A percentile compares a stretch with the other conserved stretches of the same genome.
Evolutionary conservation across 805 yeast species (phyloP).

Genomic region (Suhomyces canberraensis): DNA sequence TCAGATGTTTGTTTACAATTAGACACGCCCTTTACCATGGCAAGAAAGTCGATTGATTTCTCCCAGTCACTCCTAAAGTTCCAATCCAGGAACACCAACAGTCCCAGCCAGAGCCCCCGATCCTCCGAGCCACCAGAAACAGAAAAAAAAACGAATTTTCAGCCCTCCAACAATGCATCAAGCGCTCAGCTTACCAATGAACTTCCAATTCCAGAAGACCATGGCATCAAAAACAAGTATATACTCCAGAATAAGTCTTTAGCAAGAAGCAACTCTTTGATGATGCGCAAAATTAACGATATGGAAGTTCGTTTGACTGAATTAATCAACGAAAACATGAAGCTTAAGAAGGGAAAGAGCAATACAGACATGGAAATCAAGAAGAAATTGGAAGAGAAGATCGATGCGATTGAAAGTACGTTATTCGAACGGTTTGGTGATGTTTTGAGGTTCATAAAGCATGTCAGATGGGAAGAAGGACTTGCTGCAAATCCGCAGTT

Average conservation of each 20-base stretch:
- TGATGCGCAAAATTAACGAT: slow-evolving; percentile 49
- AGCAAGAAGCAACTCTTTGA: slow-evolving; percentile 54
- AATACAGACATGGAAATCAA: slow-evolving; percentile 17
- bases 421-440: slow-evolving; percentile 44
- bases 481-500: slow-evolving; percentile 20
- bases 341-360: slow-evolving; percentile 35
- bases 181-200: too few species aligned
- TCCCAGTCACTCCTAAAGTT: slow-evolving; percentile 12
- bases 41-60: slow-evolving; percentile 15
- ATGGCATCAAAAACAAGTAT: slow-evolving; percentile 28
- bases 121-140: background rate
- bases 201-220: too few species aligned
- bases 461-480: slow-evolving; percentile 41
- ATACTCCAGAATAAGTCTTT: slow-evolving; percentile 53
- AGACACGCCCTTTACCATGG: too few species aligned
- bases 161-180: too few species aligned
- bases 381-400: slow-evolving; percentile 33
- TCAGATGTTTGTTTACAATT: too few species aligned
- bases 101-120: too few species aligned
- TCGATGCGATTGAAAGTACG: slow-evolving; percentile 39
- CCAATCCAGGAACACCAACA: too few species aligned
- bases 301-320: slow-evolving; percentile 52
- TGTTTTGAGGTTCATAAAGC: slow-evolving; percentile 40
- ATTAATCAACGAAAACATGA: slow-evolving; percentile 49
- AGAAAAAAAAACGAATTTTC: too few species aligned